Evolutionary conservation across 2,329 filamentous ascomycete species (phyloP).

Genomic region (Nigrograna mackinnonii): DNA sequence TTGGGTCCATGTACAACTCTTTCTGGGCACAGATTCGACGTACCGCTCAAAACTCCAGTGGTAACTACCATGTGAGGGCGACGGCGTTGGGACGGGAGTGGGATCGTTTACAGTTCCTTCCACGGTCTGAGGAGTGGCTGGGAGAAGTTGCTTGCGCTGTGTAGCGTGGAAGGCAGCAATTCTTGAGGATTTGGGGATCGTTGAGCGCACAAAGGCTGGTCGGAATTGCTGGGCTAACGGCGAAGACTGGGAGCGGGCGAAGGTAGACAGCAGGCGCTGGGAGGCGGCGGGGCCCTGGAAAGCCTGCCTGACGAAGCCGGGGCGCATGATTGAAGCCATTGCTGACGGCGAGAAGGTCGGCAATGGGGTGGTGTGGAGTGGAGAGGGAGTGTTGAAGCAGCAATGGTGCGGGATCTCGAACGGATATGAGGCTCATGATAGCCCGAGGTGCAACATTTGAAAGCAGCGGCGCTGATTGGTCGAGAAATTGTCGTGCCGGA

Average conservation of each 20-base stretch:
- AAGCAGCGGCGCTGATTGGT: slow-evolving; percentile 8
- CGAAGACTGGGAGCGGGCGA: slow-evolving; percentile 35
- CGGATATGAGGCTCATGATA: slow-evolving; percentile 2
- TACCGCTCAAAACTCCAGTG: slow-evolving; percentile 95
- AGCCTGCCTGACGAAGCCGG: slow-evolving; percentile 53
- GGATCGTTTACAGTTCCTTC: slow-evolving; percentile 86
- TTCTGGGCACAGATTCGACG: slow-evolving; percentile 3
- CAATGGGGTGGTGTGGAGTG: slow-evolving; percentile 10
- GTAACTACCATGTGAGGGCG: slow-evolving; percentile 87
- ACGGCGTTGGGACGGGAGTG: slow-evolving; percentile 70
- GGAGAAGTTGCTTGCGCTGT: slow-evolving; percentile 73
- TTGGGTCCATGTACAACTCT: background rate
- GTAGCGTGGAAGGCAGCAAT: slow-evolving; percentile 87
- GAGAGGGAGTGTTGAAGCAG: slow-evolving; percentile 8
- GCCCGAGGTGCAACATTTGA: slow-evolving; percentile 11
- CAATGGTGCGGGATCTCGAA: slow-evolving; percentile 9
- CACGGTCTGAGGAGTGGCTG: slow-evolving; percentile 84
- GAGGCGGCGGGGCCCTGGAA: slow-evolving; percentile 42
- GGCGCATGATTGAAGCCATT: slow-evolving; percentile 59
- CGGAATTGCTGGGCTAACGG: slow-evolving; percentile 40
- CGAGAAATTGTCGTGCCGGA: slow-evolving; percentile 4
- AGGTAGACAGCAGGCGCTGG: slow-evolving; percentile 49
- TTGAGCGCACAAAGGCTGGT: slow-evolving; percentile 45
- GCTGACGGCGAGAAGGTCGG: slow-evolving; percentile 14
- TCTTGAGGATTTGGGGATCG: slow-evolving; percentile 48